phyloP scores from a whole-genome alignment of 2,329 filamentous ascomycete genomes.

The Arthroderma uncinatum region DNA sequence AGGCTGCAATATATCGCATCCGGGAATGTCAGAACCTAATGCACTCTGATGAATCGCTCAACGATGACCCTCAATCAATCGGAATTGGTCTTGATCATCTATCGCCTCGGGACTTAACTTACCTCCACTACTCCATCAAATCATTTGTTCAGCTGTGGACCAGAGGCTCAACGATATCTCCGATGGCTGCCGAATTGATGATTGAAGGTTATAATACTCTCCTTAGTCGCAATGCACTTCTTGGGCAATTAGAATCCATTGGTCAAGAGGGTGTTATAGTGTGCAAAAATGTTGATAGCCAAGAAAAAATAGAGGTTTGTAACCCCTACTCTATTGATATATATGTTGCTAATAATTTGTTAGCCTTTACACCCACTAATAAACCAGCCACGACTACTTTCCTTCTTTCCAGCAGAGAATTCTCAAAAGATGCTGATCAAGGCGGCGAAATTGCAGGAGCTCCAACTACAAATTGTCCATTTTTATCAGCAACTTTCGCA shows the following conservation, averaged over 20 bases:
- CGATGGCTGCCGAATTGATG: conserved; percentile 12
- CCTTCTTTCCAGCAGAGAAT: conserved; percentile 16
- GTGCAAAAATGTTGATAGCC: neutral
- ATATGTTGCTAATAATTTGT: conserved; percentile 13
- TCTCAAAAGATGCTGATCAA: conserved; percentile 18
- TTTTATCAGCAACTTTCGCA: conserved; percentile 25
- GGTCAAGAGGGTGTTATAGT: conserved; percentile 10
- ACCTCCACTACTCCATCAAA: conserved; percentile 23
- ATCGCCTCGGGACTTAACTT: conserved; percentile 24
- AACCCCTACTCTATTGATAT: neutral
- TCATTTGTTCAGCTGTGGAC: conserved; percentile 16
- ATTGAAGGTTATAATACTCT: conserved; percentile 25
- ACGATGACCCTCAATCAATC: conserved; percentile 16
- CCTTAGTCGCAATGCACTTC: conserved; percentile 19
- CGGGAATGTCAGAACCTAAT: conserved; percentile 25
- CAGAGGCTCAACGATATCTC: neutral
- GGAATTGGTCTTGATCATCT: conserved; percentile 31
- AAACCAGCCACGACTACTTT: conserved; percentile 28
- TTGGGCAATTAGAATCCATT: conserved; percentile 15
- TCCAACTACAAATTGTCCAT: conserved; percentile 27
- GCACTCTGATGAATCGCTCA: conserved; percentile 9
- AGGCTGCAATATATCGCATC: conserved; percentile 32
- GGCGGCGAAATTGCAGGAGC: conserved; percentile 29
- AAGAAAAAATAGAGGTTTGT: conserved; percentile 11
- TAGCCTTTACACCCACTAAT: conserved; percentile 32